Evolutionary conservation across 305 asterid species (phyloP), one percentile per base, ranked within the genome.

Genomic region (Fraxinus latifolia): DNA sequence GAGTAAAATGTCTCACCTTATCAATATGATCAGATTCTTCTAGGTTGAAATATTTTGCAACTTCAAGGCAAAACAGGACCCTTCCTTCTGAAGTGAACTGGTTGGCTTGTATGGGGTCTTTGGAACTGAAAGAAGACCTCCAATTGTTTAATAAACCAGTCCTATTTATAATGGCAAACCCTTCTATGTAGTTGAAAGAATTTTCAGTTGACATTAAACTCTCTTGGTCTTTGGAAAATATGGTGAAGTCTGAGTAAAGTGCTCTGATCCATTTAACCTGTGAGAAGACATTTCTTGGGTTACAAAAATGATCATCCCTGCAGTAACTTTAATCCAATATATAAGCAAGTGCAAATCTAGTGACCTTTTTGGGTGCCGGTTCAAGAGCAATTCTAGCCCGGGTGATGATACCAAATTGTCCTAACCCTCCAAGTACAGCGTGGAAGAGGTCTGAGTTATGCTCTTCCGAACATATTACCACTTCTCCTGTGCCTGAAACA

Each of bases 251-350:
- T 1, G 97, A 85, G 75, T 96, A 96, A 74, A 96, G 92, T 36
- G 88, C 93, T 86, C 98, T 88, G 83, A 93, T 89, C 99, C 99
- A 96, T 83, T 90, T 94, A 42, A 93, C 99, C 99, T 96, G 92
- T 80, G 55, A 77, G 74, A 78, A 76, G 31, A 60, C 34, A 77
- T 53, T n/a, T 14, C 19, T 67, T 67, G 65, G 36, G 29, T 58
- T 44, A 82, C 29, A 82, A n/a, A 82, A n/a, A 21, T 55, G 37
- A 33, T 74, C 29, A 67, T 76, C 21, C 50, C 2, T 75, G 39
- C 50, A 7, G 12, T 37, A 23, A 36, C 76, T 37, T 21, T 36
- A 60, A 71, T 77, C n/a, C 11, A 27, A 42, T 14, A 19, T 50
- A 33, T 19, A 7, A 60, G 47, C 74, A 9, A 29, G 71, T 34